Evolutionary conservation across 345 rosid species (phyloP), one percentile per base, ranked within the genome.

Genomic region (Acer yangbiense): DNA sequence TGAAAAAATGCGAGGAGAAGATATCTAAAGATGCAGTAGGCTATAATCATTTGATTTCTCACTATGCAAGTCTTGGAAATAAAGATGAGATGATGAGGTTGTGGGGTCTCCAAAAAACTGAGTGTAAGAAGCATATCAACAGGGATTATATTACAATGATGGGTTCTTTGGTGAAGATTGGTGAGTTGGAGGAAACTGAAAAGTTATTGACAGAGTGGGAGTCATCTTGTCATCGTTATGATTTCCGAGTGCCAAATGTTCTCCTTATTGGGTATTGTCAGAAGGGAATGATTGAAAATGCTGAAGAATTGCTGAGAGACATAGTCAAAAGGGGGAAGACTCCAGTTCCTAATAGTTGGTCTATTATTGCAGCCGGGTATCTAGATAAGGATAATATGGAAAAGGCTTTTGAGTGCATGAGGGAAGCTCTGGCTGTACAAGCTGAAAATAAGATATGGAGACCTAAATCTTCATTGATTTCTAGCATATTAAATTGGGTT

Each of bases 221-320:
- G 55, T 80, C 73, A 0, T 80, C 86, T 4, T 82, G 78, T 62
- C 57, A 76, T 18, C 72, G 10, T 44, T 86, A 71, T 70, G 89
- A 88, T 82, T 81, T 77, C 67, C 83, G 82, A 27, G 90, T 88
- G 69, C 90, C 90, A 71, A 88, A 84, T 78, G 71, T 76, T 18
- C 75, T 88, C 69, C 85, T 88, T 32, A 81, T 86, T 10, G 86
- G 87, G 54, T 86, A 81, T 68, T 81, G 72, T 12, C 75, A 73
- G 55, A 82, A 73, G 68, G 89, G 89, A 39, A 72, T 75, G 46
- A n/a, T 82, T 50, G 87, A 86, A 69, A 83, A 82, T 50, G 88
- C 89, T 5, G 84, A 84, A 76, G 80, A 71, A 44, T 65, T 72
- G 73, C 82, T 88, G 23, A 76, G n/a, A 20, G 86, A 72, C 66